Evolutionary conservation across 768 basidiomycete genomes (phyloP).

Genomic region (Boletus sp.): DNA sequence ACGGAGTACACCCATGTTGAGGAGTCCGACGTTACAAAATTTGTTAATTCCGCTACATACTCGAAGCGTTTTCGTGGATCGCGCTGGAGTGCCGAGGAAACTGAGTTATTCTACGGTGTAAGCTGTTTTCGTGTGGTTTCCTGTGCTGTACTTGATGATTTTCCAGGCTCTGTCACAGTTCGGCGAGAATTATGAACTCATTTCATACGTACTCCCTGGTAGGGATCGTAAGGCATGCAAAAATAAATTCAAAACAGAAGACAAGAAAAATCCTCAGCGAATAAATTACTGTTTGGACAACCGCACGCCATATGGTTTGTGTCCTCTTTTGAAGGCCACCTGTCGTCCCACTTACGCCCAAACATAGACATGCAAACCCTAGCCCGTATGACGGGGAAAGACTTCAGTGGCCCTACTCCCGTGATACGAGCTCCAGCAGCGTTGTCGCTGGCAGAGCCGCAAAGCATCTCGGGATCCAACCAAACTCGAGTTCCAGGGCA

Average conservation of each 20-base stretch:
- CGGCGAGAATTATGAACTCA: constrained; percentile 91
- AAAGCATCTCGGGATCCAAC: not conserved
- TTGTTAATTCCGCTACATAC: constrained; percentile 82
- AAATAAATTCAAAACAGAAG: constrained; percentile 91
- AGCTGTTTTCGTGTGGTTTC: constrained; percentile 24
- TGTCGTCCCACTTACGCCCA: not conserved
- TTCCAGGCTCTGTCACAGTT: constrained; percentile 85
- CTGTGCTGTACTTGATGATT: constrained; percentile 5
- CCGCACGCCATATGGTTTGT: constrained; percentile 72
- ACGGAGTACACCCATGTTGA: constrained; percentile 74
- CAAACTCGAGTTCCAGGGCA: not conserved
- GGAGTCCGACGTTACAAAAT: constrained; percentile 80
- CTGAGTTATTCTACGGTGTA: constrained; percentile 84
- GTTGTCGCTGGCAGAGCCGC: constrained; percentile 33
- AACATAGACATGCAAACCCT: constrained; percentile 65
- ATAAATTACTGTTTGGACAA: constrained; percentile 77
- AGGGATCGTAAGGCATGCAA: constrained; percentile 89
- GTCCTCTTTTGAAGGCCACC: not conserved
- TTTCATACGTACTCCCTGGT: constrained; percentile 80
- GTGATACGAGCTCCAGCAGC: constrained; percentile 51
- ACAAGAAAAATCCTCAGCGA: constrained; percentile 72
- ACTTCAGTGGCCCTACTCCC: constrained; percentile 80
- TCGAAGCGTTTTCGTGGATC: constrained; percentile 78
- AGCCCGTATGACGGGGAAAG: constrained; percentile 79
- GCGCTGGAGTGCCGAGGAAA: constrained; percentile 89